phyloP scores from a whole-genome alignment of 768 basidiomycete species.

The Steccherinum ochraceum region DNA sequence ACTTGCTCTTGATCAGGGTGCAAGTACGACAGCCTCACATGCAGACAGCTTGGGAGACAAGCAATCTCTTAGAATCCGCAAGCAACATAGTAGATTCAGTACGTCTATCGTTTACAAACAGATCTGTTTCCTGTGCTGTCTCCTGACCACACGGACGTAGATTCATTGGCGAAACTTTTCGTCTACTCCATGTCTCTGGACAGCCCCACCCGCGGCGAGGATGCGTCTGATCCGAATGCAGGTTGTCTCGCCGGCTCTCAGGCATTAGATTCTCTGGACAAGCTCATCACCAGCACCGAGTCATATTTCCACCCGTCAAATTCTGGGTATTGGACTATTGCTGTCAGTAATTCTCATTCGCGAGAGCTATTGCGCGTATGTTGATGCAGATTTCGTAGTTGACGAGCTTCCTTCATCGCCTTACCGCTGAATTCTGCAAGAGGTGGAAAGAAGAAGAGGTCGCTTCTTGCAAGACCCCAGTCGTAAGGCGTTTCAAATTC shows the following conservation, averaged over 20 bases:
- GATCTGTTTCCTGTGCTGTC: not conserved
- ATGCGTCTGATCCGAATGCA: slow-evolving; percentile 27
- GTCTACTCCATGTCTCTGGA: slow-evolving; percentile 89
- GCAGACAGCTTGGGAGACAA: slow-evolving; percentile 60
- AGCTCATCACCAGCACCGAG: slow-evolving; percentile 86
- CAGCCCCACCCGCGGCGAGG: slow-evolving; percentile 47
- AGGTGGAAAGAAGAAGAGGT: slow-evolving; percentile 77
- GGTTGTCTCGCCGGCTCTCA: slow-evolving; percentile 78
- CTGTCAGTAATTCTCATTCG: slow-evolving; percentile 32
- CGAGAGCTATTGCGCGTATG: too few species aligned
- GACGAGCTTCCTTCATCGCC: slow-evolving; percentile 64
- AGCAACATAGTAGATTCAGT: slow-evolving; percentile 60
- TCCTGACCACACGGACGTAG: too few species aligned
- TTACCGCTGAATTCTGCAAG: slow-evolving; percentile 72
- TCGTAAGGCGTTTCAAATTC: slow-evolving; percentile 32
- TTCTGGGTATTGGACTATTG: slow-evolving; percentile 74
- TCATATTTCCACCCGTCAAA: slow-evolving; percentile 96
- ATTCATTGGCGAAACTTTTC: slow-evolving; percentile 75
- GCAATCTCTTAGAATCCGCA: slow-evolving; percentile 60
- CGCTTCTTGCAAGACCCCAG: slow-evolving; percentile 71
- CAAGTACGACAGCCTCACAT: slow-evolving; percentile 59
- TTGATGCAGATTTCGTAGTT: slow-evolving; percentile 33
- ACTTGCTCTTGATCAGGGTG: slow-evolving; percentile 34
- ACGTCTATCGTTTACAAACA: too few species aligned
- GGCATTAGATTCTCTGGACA: slow-evolving; percentile 82